These are phyloP conservation scores for Candida oleophila DNA, from an alignment of 805 yeast species.

Conservation along the genomic window DNA sequence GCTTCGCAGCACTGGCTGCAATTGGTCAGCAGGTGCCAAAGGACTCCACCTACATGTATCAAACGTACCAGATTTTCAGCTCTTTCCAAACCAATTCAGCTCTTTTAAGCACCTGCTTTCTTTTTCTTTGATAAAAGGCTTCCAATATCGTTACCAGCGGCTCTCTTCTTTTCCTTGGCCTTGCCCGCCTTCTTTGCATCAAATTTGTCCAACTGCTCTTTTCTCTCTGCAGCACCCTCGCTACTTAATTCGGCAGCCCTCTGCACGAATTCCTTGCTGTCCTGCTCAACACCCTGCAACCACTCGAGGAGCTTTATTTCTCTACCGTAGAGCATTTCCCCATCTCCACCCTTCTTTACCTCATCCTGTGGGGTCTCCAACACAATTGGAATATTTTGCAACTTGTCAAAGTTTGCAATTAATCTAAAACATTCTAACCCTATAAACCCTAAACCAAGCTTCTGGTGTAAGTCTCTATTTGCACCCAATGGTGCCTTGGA, in stretches of 20 bases:
- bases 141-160: slow-evolving; percentile 1
- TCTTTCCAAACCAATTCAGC: no score
- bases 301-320: slow-evolving; percentile 84
- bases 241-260: slow-evolving; percentile 51
- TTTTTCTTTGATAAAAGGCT: slow-evolving; percentile 3
- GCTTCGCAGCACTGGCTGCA: no score
- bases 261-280: slow-evolving; percentile 53
- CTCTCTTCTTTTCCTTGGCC: slow-evolving; percentile 12
- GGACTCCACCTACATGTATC: no score
- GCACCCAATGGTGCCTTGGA: slow-evolving; percentile 93
- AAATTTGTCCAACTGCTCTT: slow-evolving; percentile 63
- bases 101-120: no score
- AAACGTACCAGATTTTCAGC: no score
- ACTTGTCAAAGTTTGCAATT: slow-evolving; percentile 64
- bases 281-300: slow-evolving; percentile 57
- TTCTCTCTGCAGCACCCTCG: slow-evolving; percentile 68
- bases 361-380: slow-evolving; percentile 72
- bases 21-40: no score
- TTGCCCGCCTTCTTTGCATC: slow-evolving; percentile 45
- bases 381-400: slow-evolving; percentile 71
- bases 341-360: slow-evolving; percentile 42
- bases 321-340: slow-evolving; percentile 67
- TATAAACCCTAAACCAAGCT: slow-evolving; percentile 82
- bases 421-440: slow-evolving; percentile 83
- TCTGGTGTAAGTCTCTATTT: slow-evolving; percentile 88